Percentiles rank a stretch among this genome's conserved stretches.
Conservation (phyloP, 2,329 filamentous ascomycete genomes). For the Chaetomium sp. region DNA sequence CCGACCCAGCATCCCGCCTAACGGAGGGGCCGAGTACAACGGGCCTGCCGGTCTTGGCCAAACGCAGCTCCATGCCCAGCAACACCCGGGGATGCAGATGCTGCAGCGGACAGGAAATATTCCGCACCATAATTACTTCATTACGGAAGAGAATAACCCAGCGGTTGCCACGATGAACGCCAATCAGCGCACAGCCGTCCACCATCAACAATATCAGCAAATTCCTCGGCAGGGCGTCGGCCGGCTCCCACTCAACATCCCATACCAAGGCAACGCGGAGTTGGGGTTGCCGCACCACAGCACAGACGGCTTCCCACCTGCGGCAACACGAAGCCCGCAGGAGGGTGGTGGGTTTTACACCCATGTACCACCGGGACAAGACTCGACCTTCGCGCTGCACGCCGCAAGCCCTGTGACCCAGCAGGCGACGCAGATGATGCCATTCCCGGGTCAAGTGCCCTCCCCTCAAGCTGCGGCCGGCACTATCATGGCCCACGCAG, state of each 20-base stretch:
- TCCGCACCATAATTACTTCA: constrained; percentile 45
- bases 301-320: constrained; percentile 51
- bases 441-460: constrained; percentile 32
- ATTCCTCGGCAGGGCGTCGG: constrained; percentile 45
- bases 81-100: constrained; percentile 40
- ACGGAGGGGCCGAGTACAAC: constrained; percentile 40
- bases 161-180: constrained; percentile 57
- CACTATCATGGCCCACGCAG: constrained; percentile 22
- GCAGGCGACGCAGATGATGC: constrained; percentile 30
- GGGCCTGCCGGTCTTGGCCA: constrained; percentile 27
- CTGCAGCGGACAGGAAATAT: constrained; percentile 44
- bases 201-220: constrained; percentile 47
- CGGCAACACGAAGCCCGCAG: constrained; percentile 47
- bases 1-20: constrained; percentile 42
- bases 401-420: constrained; percentile 42
- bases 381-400: constrained; percentile 44
- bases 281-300: constrained; percentile 48
- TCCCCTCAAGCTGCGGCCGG: background rate
- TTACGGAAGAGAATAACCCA: constrained; percentile 56
- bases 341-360: constrained; percentile 51
- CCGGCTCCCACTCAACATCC: constrained; percentile 42
- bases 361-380: constrained; percentile 42
- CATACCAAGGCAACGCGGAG: constrained; percentile 37
- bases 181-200: constrained; percentile 28
- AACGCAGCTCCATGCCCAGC: constrained; percentile 23